Base-by-base conservation (phyloP, 2,329 filamentous ascomycete genomes). In the Apiospora kogelbergensis region DNA sequence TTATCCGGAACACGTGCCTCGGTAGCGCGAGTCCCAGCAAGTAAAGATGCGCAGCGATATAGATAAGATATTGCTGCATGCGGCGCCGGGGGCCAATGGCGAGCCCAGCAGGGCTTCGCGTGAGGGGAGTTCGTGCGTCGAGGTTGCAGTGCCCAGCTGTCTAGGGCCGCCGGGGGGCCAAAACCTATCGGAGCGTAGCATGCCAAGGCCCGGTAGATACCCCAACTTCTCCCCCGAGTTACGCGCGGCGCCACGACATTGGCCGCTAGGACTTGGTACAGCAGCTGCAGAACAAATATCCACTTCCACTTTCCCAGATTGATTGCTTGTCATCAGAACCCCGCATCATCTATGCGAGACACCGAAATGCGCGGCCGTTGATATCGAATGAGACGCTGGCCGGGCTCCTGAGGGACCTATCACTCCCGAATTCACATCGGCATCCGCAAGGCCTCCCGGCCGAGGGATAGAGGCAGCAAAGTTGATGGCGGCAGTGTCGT, bases 191-290 rank as follows among this genome's bases (percentile, higher is more conserved):
- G 26, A 10, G 26, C 6, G 48, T 60, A 3, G 30, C 20, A 60
- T 33, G 53, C 53, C 53, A 60, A 60, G 53, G 7, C 53, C 53
- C 53, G 53, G 53, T 60, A 60, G 53, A 60, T 60, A 60, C 53
- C 20, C 53, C 53, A 60, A n/a, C 26, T 33, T 11, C 6, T 3
- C 20, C 53, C 53, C 53, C 53, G 30, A 60, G 30, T 37, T 60
- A 60, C 53, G 53, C 30, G 53, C 53, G 30, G 30, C 20, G 26
- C 2, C 30, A n/a, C 20, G 30, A 30, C 30, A 60, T 60, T 60
- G 53, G 53, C n/a, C 30, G 30, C 17, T 30, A 37, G 26, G 11
- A 11, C 26, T 60, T 11, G 53, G 53, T 20, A 13, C 48, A 57
- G 48, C 17, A n/a, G 48, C 26, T 57, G 48, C 48, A 60, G 53